Percentiles rank a stretch among this genome's conserved stretches.
Evolutionary conservation across 805 yeast species (phyloP).

Genomic region (Ogataea saltuana): DNA sequence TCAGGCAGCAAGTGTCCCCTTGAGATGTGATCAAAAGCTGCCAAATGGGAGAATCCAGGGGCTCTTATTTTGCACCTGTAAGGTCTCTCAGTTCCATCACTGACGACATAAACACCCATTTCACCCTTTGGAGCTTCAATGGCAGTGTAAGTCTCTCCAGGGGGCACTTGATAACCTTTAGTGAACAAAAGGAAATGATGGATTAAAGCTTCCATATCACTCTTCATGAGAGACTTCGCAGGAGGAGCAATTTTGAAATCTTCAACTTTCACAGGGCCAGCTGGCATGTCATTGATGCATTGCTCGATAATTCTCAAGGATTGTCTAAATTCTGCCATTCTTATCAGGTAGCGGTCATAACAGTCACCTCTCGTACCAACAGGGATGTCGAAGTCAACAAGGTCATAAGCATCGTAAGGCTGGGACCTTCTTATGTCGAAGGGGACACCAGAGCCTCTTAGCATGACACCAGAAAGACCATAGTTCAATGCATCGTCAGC

Average conservation of each 20-base stretch:
- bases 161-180: conserved; percentile 86
- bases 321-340: conserved; percentile 93
- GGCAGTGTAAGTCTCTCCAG: conserved; percentile 88
- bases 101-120: conserved; percentile 86
- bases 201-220: conserved; percentile 89
- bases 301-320: conserved; percentile 86
- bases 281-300: conserved; percentile 88
- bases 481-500: conserved; percentile 88
- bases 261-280: conserved; percentile 89
- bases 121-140: conserved; percentile 96
- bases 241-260: conserved; percentile 86
- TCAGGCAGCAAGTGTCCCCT: conserved; percentile 88
- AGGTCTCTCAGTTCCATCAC: conserved; percentile 89
- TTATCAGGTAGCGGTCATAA: conserved; percentile 82
- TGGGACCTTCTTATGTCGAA: conserved; percentile 82
- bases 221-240: conserved; percentile 78
- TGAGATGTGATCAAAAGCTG: conserved; percentile 82
- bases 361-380: conserved; percentile 90
- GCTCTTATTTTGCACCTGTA: conserved; percentile 91
- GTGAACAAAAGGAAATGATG: conserved; percentile 87
- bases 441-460: conserved; percentile 88
- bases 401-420: conserved; percentile 88
- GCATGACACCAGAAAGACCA: conserved; percentile 82
- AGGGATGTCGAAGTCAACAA: conserved; percentile 82
- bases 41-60: conserved; percentile 91